phyloP scores from a whole-genome alignment of 2,329 filamentous ascomycete species.

The Nemania diffusa region DNA sequence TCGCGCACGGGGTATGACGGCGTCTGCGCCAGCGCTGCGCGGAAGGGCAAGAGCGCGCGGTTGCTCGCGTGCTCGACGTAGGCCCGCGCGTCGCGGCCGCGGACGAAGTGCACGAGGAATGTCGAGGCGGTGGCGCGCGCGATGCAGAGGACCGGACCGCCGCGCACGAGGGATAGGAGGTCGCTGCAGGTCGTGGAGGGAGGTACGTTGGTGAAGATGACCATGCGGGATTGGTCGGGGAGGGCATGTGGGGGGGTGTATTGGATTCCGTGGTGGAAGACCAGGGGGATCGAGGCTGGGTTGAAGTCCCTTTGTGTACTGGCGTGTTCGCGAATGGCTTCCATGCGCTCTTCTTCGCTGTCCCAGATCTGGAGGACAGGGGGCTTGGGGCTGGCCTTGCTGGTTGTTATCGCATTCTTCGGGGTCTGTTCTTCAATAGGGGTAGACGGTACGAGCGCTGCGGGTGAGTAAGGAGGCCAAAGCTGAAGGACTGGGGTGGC shows the following conservation, averaged over 20 bases:
- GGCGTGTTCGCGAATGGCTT: neutral
- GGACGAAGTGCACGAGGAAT: conserved; percentile 10
- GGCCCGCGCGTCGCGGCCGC: neutral
- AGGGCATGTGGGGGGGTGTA: neutral
- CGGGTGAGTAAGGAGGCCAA: neutral
- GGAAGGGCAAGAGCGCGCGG: neutral
- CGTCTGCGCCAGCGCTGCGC: neutral
- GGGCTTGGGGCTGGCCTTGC: neutral
- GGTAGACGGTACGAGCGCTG: neutral
- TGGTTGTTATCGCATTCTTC: neutral
- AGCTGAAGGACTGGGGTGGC: neutral
- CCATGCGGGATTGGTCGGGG: conserved; percentile 29
- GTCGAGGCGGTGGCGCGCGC: neutral
- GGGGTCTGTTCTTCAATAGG: too few relatives aligned
- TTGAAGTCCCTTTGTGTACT: too few relatives aligned
- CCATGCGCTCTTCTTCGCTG: neutral
- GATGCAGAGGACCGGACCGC: conserved; percentile 31
- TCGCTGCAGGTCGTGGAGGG: neutral
- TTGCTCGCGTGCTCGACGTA: conserved; percentile 7
- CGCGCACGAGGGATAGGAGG: conserved; percentile 33
- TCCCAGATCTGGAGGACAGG: conserved; percentile 10
- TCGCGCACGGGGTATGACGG: conserved; percentile 21
- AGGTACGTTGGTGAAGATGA: conserved; percentile 32
- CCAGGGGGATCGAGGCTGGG: neutral
- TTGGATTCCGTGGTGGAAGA: conserved; percentile 15